Percentiles rank a stretch among this genome's conserved stretches.
These are phyloP conservation scores for Rhazya stricta DNA, from an alignment of 257 asterid species.

Conservation along the genomic window DNA sequence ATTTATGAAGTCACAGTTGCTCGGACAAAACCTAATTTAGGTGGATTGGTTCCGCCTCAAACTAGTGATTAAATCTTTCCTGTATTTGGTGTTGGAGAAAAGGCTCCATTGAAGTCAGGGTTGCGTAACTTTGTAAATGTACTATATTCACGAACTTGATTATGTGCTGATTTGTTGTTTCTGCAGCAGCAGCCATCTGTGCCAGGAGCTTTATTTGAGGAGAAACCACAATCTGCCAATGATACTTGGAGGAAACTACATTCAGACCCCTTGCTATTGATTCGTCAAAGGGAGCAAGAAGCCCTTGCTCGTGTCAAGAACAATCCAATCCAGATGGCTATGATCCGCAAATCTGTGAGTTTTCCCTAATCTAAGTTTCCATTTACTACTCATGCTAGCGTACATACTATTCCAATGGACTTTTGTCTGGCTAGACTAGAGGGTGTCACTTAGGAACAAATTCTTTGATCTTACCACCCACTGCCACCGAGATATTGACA, in stretches of 20 bases:
- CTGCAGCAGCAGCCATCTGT: slow-evolving; percentile 42
- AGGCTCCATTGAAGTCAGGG: not conserved
- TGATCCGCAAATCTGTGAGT: slow-evolving; percentile 93
- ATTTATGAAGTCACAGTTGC: not conserved
- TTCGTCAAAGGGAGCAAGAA: slow-evolving; percentile 92
- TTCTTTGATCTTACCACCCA: not conserved
- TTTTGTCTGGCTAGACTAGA: not conserved
- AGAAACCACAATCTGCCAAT: slow-evolving; percentile 83
- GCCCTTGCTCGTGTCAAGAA: slow-evolving; percentile 90
- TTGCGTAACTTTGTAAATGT: not conserved
- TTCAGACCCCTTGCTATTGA: slow-evolving; percentile 90
- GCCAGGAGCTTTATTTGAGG: slow-evolving; percentile 91
- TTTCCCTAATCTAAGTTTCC: not conserved
- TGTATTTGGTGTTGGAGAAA: not conserved
- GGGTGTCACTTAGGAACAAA: not conserved
- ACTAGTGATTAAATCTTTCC: not conserved
- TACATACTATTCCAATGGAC: not conserved
- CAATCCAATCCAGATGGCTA: slow-evolving; percentile 91
- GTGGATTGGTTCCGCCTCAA: not conserved
- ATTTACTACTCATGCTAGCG: slow-evolving; percentile 1
- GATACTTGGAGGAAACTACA: slow-evolving; percentile 98
- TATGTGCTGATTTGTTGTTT: not conserved
- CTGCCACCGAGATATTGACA: not conserved
- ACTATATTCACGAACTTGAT: not conserved
- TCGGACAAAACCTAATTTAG: not conserved